A percentile compares a stretch with the other conserved stretches of the same genome.
These are phyloP conservation scores for Paramecium bursaria DNA, from an alignment of 73 alveolate genomes.

Conservation along the genomic window DNA sequence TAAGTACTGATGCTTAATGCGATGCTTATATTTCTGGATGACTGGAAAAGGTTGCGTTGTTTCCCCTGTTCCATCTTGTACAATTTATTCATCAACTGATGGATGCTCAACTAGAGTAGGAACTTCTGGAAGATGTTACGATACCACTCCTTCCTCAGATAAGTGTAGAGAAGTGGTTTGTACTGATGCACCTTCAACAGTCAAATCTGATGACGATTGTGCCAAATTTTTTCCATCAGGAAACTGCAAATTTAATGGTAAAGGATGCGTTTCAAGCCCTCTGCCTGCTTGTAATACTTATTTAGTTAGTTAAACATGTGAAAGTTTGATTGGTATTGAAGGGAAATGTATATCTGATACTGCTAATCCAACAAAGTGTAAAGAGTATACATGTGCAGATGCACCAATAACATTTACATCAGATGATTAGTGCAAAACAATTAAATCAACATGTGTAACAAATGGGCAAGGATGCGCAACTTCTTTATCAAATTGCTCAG, in stretches of 20 bases:
- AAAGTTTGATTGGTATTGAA: background rate
- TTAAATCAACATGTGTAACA: constrained; percentile 5
- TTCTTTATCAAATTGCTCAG: too few species aligned
- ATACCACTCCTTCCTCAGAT: too few species aligned
- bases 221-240: background rate
- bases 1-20: constrained; percentile 3
- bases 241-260: too few species aligned
- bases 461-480: background rate
- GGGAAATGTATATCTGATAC: constrained; percentile 21
- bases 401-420: background rate
- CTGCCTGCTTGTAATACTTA: too few species aligned
- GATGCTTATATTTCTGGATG: constrained; percentile 12
- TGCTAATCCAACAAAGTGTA: background rate
- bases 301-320: background rate
- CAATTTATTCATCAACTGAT: background rate
- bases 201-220: constrained; percentile 17
- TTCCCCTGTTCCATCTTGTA: background rate
- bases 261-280: constrained; percentile 20
- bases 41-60: constrained; percentile 28
- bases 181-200: constrained; percentile 18
- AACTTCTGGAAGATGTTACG: too few species aligned
- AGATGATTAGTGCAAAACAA: background rate
- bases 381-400: constrained; percentile 3
- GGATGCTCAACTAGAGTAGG: too few species aligned
- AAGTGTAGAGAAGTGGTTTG: constrained; percentile 14